phyloP scores from a whole-genome alignment of 1,284 basidiomycete species.

The Blastosporella zonata region DNA sequence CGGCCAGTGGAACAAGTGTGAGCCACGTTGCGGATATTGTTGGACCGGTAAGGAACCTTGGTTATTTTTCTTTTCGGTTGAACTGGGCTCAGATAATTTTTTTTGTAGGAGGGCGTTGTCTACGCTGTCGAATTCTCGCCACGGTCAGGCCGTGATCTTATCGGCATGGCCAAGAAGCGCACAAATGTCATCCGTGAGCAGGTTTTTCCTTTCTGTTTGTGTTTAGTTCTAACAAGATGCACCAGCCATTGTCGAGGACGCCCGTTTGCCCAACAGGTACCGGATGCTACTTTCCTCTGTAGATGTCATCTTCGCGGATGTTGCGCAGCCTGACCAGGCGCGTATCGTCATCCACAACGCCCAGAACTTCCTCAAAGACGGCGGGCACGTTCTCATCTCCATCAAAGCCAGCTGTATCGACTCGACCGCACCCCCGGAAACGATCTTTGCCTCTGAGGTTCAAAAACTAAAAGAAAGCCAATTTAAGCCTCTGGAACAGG shows the following conservation, averaged over 20 bases:
- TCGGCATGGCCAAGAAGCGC: constrained; percentile 99
- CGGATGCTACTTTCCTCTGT: constrained; percentile 92
- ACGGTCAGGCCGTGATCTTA: constrained; percentile 95
- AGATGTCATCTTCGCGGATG: constrained; percentile 96
- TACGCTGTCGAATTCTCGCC: constrained; percentile 99
- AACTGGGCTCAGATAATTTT: constrained; percentile 7
- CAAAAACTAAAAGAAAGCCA: constrained; percentile 78
- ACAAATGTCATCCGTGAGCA: constrained; percentile 96
- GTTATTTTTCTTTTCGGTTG: constrained; percentile 7
- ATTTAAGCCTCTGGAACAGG: constrained; percentile 93
- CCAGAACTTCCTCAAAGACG: constrained; percentile 95
- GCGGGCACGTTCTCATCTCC: constrained; percentile 91
- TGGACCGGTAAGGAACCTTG: constrained; percentile 71
- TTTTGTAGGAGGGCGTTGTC: constrained; percentile 82
- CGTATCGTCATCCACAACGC: constrained; percentile 94
- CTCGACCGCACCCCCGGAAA: constrained; percentile 87
- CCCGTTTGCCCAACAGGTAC: constrained; percentile 92
- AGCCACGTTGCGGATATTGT: constrained; percentile 99
- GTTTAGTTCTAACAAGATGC: constrained; percentile 8
- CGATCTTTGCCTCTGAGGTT: constrained; percentile 89
- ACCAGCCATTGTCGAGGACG: constrained; percentile 94
- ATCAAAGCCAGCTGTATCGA: constrained; percentile 99
- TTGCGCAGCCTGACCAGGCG: constrained; percentile 98
- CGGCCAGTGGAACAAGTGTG: constrained; percentile 95
- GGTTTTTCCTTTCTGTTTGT: background rate